Base-by-base conservation (phyloP, 164 flowering plant species). In the Houttuynia cordata region DNA sequence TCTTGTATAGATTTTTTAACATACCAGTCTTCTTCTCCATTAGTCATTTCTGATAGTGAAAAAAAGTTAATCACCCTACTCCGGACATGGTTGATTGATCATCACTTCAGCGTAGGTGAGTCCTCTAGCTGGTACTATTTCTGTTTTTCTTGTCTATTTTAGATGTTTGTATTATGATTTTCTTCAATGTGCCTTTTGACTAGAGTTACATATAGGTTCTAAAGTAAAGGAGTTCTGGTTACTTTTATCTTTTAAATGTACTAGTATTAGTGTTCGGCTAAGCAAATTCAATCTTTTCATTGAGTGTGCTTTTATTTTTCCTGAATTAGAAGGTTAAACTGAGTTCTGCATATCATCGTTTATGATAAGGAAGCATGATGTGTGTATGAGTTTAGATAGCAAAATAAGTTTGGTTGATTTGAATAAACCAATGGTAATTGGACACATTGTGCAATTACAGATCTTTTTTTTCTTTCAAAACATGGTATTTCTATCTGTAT, bases 11-110 rank as follows among this genome's bases (percentile, higher is more conserved):
- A 56, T 37, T 72, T 79, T 24, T 58, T 53, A 24, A 87, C 93
- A 23, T 90, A 90, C 67, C 88, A 90, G 71, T 59, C 58, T 71
- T 87, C 86, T 60, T 21, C 76, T 9, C 81, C 68, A 55, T 80
- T 75, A 69, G 63, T 51, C 24, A 52, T 65, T 24, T 75, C 73
- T 64, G 76, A 79, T 54, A 65, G 53, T 42, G 87, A 78, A 62
- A 78, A 72, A 74, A 71, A 74, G 56, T 69, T 77, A 49, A 61
- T 90, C 55, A 51, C 66, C 12, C 58, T 51, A 13, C 62, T 87
- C 39, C 76, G 88, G 64, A 73, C 74, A 49, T 83, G 88, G 86
- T 45, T 76, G 58, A 41, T 15, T 18, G 55, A 68, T 73, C 65
- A 72, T 58, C 71, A 71, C 49, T 53, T 72, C 71, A 78, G 72